phyloP scores from a whole-genome alignment of 306 rosid genomes.

The Dryas drummondii region DNA sequence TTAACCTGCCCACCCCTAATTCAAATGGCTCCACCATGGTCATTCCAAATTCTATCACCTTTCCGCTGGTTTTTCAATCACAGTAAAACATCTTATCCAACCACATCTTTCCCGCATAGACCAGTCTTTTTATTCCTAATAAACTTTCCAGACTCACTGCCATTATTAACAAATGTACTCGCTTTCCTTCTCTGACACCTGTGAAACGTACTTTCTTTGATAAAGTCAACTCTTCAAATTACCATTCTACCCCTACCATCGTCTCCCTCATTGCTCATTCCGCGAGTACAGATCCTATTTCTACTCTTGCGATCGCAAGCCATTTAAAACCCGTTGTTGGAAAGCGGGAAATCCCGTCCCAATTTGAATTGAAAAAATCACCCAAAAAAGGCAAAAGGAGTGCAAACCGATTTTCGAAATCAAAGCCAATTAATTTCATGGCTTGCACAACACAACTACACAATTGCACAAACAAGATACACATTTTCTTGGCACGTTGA shows the following conservation, averaged over 20 bases:
- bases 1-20: no score
- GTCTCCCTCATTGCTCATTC: not conserved
- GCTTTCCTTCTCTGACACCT: not conserved
- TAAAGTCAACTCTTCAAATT: not conserved
- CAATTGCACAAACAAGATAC: no score
- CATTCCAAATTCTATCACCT: no score
- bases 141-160: no score
- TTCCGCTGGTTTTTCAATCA: no score
- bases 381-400: not conserved
- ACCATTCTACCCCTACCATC: not conserved
- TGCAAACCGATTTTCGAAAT: not conserved
- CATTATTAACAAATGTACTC: not conserved
- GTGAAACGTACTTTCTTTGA: not conserved
- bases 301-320: not conserved
- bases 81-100: no score
- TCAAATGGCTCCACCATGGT: no score
- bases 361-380: not conserved
- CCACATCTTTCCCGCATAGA: no score
- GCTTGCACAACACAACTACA: no score
- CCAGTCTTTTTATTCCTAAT: no score
- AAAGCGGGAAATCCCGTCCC: constrained; percentile 15
- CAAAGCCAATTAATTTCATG: no score
- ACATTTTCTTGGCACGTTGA: not conserved
- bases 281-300: not conserved
- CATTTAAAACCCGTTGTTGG: not conserved